These are phyloP conservation scores for Fusarium papillatum DNA, from an alignment of 2,329 filamentous ascomycete genomes.

Conservation along the genomic window DNA sequence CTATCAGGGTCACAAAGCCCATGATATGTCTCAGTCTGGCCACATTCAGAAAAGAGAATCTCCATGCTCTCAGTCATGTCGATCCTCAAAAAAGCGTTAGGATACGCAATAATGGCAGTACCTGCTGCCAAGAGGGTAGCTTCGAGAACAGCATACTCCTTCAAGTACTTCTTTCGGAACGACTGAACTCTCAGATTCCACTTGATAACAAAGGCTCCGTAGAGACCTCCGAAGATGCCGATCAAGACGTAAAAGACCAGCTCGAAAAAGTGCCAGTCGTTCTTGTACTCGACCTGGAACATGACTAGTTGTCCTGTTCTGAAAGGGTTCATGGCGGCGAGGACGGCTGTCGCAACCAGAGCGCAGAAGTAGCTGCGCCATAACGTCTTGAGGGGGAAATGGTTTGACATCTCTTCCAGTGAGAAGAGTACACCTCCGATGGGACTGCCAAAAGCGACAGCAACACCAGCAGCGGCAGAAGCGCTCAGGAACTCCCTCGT, in stretches of 20 bases:
- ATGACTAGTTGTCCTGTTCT: constrained; percentile 97
- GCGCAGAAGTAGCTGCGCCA: constrained; percentile 99
- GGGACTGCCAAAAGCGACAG: constrained; percentile 96
- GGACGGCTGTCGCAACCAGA: constrained; percentile 90
- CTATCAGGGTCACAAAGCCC: constrained; percentile 87
- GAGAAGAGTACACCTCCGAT: constrained; percentile 98
- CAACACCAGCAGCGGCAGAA: constrained; percentile 94
- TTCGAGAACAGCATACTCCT: constrained; percentile 87
- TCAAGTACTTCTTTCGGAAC: constrained; percentile 93
- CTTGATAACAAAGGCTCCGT: constrained; percentile 97
- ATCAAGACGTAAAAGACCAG: constrained; percentile 92
- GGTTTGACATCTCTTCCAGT: constrained; percentile 96
- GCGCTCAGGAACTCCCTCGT: constrained; percentile 96
- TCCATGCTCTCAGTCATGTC: constrained; percentile 99
- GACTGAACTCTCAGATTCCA: constrained; percentile 94
- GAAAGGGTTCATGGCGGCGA: constrained; percentile 98
- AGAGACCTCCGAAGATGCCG: constrained; percentile 93
- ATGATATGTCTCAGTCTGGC: constrained; percentile 89
- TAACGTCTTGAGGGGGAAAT: constrained; percentile 97
- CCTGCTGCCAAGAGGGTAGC: constrained; percentile 85
- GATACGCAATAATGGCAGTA: constrained; percentile 95
- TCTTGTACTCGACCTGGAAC: constrained; percentile 97
- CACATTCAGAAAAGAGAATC: constrained; percentile 94
- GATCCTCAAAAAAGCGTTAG: constrained; percentile 93
- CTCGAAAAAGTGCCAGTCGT: constrained; percentile 98